Evolutionary conservation across 208 protist species (phyloP), one percentile per base, ranked within the genome.

Genomic region (Leishmania guyanensis): DNA sequence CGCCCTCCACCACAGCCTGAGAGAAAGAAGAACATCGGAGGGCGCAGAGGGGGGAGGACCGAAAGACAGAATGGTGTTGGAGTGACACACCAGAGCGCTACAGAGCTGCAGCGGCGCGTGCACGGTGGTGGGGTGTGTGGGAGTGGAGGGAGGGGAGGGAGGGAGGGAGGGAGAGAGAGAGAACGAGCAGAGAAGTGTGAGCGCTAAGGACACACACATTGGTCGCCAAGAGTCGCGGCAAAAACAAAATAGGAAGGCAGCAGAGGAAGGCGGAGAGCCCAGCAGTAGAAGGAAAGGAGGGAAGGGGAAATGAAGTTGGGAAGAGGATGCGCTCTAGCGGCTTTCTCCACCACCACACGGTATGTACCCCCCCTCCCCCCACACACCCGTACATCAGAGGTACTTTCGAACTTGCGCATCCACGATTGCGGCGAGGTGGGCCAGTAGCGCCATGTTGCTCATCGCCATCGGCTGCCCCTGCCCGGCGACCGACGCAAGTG

Each of bases 351-450:
- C 12, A 70, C n/a, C 65, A 70, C 36, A 20, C 16, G 3, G 4
- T 12, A 70, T n/a, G 26, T 48, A 17, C 5, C 3, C 65, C 36
- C 17, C 17, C 36, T 10, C n/a, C 12, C 64, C 36, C 0, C 65
- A 22, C 39, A 33, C 46, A 46, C 8, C 20, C 2, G 66, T 53
- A 16, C 6, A 73, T 76, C 51, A 76, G 29, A 76, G 72, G 33
- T 62, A 46, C 51, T 26, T 56, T 26, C 72, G 48, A 6, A 76
- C 51, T n/a, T 76, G 72, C 33, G n/a, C 33, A 48, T 76, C 72
- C 46, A 76, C 72, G 33, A 33, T 56, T 26, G 48, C 51, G 72
- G 72, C 72, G 72, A 76, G 72, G 51, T 76, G 33, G 20, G 53
- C 72, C 29, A 76, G 72, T 62, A 43, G 29, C 29, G n/a, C 51